These are phyloP conservation scores for Boletus subcaerulescens DNA, from an alignment of 768 basidiomycete species.

Conservation along the genomic window DNA sequence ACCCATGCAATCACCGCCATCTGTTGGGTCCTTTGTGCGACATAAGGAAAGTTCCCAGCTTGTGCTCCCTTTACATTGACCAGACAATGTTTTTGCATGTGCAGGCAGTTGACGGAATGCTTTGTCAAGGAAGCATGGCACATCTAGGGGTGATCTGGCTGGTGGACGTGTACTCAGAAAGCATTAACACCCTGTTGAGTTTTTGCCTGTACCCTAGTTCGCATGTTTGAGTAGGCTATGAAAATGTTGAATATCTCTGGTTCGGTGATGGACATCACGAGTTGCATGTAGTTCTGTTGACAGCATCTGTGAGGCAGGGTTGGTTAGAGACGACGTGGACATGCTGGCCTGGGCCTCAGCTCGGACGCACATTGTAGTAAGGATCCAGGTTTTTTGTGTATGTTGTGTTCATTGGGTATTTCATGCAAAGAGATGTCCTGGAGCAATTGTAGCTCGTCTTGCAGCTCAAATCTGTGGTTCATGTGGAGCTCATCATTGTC, in stretches of 20 bases:
- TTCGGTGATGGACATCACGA: constrained; percentile 68
- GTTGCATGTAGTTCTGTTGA: constrained; percentile 74
- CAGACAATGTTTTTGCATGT: constrained; percentile 48
- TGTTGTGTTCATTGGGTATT: constrained; percentile 68
- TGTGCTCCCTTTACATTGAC: constrained; percentile 45
- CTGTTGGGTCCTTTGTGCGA: too few relatives aligned
- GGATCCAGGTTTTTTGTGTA: constrained; percentile 47
- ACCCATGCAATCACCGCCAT: too few relatives aligned
- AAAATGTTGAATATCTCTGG: constrained; percentile 76
- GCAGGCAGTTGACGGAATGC: constrained; percentile 35
- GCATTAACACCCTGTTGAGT: too few relatives aligned
- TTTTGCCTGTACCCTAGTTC: too few relatives aligned
- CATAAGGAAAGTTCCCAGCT: constrained; percentile 37
- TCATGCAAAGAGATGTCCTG: constrained; percentile 59
- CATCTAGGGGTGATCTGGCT: constrained; percentile 38
- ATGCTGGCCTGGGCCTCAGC: neutral
- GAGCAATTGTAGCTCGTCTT: constrained; percentile 69
- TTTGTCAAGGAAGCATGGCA: constrained; percentile 24
- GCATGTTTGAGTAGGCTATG: constrained; percentile 78
- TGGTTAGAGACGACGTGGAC: constrained; percentile 6
- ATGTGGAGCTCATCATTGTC: constrained; percentile 24
- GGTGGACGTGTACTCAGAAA: constrained; percentile 52
- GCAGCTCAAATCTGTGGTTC: constrained; percentile 62
- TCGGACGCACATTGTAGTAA: constrained; percentile 56
- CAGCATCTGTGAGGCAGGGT: constrained; percentile 51